Evolutionary conservation across 768 basidiomycete genomes (phyloP).

Genomic region (Russula sp.): DNA sequence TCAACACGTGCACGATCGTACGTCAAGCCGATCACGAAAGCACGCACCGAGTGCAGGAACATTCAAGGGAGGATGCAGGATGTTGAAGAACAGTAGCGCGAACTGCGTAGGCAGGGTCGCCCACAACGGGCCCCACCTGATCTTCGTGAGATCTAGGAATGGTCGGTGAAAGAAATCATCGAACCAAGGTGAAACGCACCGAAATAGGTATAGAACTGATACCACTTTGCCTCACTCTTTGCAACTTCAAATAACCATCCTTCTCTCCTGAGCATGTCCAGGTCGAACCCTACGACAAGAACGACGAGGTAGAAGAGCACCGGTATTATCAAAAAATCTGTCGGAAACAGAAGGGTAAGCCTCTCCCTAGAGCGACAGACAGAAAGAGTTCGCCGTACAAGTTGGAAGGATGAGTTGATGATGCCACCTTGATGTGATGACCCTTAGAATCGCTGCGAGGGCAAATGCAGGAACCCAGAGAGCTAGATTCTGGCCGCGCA

Average conservation of each 20-base stretch:
- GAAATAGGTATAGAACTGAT: conserved; percentile 74
- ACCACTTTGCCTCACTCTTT: conserved; percentile 52
- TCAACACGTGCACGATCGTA: neutral
- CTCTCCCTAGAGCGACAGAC: neutral
- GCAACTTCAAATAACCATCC: conserved; percentile 89
- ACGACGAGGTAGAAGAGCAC: conserved; percentile 78
- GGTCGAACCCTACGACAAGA: conserved; percentile 49
- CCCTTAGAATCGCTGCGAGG: conserved; percentile 67
- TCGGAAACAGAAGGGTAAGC: neutral
- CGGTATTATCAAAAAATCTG: conserved; percentile 79
- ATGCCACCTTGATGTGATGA: conserved; percentile 71
- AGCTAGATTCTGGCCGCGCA: conserved; percentile 50
- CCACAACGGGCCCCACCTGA: conserved; percentile 63
- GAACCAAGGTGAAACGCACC: conserved; percentile 38
- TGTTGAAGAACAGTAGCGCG: conserved; percentile 83
- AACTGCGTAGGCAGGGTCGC: conserved; percentile 89
- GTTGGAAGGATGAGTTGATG: conserved; percentile 91
- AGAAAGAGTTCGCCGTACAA: conserved; percentile 44
- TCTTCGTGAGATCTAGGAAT: conserved; percentile 48
- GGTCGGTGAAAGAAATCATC: neutral
- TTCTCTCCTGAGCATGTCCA: conserved; percentile 46
- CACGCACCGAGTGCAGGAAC: conserved; percentile 76
- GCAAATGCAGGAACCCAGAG: conserved; percentile 77
- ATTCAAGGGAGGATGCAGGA: conserved; percentile 79
- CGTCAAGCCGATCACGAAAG: neutral